Evolutionary conservation across 2,329 filamentous ascomycete genomes (phyloP).

Genomic region (Sclerotinia minor): DNA sequence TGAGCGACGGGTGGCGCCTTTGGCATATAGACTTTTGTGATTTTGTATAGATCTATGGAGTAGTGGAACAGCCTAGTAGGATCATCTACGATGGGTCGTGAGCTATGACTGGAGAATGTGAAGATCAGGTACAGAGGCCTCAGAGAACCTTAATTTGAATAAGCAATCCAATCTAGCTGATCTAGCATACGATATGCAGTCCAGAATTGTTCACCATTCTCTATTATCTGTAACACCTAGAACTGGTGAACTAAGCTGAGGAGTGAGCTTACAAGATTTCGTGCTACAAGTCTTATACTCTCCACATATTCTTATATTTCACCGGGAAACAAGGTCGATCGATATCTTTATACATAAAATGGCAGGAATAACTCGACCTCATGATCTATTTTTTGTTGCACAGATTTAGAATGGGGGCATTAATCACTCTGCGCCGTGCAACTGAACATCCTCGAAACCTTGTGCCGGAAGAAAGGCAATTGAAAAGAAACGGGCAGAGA

Average conservation of each 20-base stretch:
- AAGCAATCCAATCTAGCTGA: not conserved
- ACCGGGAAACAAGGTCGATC: not conserved
- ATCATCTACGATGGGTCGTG: not conserved
- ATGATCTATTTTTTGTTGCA: not conserved
- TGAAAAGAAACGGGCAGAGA: not conserved
- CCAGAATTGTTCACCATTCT: too few species aligned
- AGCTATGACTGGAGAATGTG: not conserved
- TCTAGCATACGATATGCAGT: too few species aligned
- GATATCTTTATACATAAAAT: not conserved
- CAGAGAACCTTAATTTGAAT: too few species aligned
- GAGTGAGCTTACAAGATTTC: not conserved
- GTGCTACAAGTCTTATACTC: not conserved
- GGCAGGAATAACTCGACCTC: not conserved
- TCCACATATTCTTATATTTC: not conserved
- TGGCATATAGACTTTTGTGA: not conserved
- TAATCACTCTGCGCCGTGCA: not conserved
- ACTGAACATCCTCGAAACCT: not conserved
- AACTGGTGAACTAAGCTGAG: too few species aligned
- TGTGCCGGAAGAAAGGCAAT: not conserved
- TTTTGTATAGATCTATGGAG: not conserved
- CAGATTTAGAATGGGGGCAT: not conserved
- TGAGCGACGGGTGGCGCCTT: not conserved
- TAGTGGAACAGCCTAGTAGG: not conserved
- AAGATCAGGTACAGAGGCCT: not conserved
- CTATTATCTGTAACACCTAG: too few species aligned